Base-by-base conservation (phyloP, 768 basidiomycete genomes). In the Clitopilus hobsonii region DNA sequence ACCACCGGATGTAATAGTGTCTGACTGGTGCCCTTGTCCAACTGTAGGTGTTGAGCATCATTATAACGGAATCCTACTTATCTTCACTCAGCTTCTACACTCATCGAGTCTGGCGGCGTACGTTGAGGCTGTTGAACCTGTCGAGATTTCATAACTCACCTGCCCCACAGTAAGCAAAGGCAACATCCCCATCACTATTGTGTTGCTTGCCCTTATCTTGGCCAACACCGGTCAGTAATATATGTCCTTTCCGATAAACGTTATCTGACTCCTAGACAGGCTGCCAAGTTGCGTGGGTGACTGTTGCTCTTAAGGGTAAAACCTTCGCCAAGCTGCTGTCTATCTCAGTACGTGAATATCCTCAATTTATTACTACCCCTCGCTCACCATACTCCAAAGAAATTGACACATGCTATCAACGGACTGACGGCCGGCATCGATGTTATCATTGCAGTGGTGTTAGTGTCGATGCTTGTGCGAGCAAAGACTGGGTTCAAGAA, bases 241-340 rank as follows among this genome's bases (percentile, higher is more conserved):
- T 29, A 32, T 16, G 6, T 10, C 45, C 20, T 16, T 20, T 57
- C 78, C 80, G 78, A 53, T 36, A 69, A 20, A 4, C 11, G 8
- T 2, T 23, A 18, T n/a, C 49, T 2, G 32, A 28, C 25, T 23
- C 6, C 30, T 25, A 4, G 20, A 32, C 18, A 45, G 41, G 41
- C 11, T 16, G 28, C 16, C 10, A 49, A 3, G 13, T 47, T 77
- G 47, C 25, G 14, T 36, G 32, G 32, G 32, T 36, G 13, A 36
- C n/a, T n/a, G 13, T 36, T 11, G 32, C 32, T 36, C 41, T 45
- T 11, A 16, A 20, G 5, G 41, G 23, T 22, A 27, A 51, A 22
- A 51, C 49, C 11, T 51, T 51, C 25, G 3, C 22, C 23, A 26
- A 51, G 49, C 49, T 51, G n/a, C 49, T 51, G 11, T 2, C 2